Evolutionary conservation across 257 asterid species (phyloP), one percentile per base, ranked within the genome.

Genomic region (Ajuga chamaepitys): DNA sequence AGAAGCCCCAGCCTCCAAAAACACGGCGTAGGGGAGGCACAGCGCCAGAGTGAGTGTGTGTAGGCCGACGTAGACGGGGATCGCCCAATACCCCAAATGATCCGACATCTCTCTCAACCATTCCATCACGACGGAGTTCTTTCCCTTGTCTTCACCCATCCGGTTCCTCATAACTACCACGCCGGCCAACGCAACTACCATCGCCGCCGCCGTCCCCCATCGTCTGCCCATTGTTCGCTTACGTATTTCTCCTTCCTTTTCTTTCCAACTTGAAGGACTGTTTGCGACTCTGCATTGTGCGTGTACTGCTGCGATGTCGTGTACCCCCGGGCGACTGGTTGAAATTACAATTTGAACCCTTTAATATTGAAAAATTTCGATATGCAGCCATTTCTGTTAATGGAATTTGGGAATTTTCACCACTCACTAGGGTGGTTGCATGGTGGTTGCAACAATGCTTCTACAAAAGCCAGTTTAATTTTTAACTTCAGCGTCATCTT

Each of bases 1-100:
- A 18, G 99, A 87, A 58, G 99, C 99, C 13, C 89, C 99, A n/a
- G 97, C 94, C 82, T 93, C 97, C 42, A 93, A 87, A 75, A 89
- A 85, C 9, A 93, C 89, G n/a, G 99, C 99, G 58, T 76, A 84
- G 1, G 99, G 99, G 9, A 93, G 78, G 81, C 99, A 93, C 0
- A 89, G 81, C n/a, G 99, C 87, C 1, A 93, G 74, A 0, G 95
- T 85, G 22, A 93, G 64, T 2, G 99, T 87, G 83, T 89, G 99
- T 24, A 89, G 41, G 14, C 84, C 98, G 3, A 93, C 80, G 67
- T 89, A 93, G 0, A 80, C 94, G 11, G 99, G 96, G 38, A 89
- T 93, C 13, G 99, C 99, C 97, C 97, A 93, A 75, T 48, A 70
- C 12, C 99, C 99, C 57, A 93, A 63, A 10, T 82, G 83, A 84